A percentile compares a stretch with the other conserved stretches of the same genome.
Evolutionary conservation across 768 basidiomycete species (phyloP).

Genomic region (Hygrocybe coccinea): DNA sequence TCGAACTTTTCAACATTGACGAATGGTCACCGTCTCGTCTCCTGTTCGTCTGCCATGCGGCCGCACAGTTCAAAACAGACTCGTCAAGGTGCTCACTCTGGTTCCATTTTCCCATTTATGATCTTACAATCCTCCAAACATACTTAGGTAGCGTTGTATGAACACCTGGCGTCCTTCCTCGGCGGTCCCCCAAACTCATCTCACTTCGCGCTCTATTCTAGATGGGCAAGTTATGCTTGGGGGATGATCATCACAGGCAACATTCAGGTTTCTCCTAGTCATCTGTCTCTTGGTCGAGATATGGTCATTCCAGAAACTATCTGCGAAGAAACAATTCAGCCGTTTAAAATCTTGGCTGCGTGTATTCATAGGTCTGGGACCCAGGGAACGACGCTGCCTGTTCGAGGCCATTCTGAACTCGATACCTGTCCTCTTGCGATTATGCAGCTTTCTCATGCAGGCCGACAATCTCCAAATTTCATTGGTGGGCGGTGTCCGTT

Average conservation of each 20-base stretch:
- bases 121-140: not conserved
- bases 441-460: conserved; percentile 79
- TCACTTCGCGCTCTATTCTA: conserved; percentile 57
- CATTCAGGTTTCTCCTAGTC: conserved; percentile 58
- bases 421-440: conserved; percentile 46
- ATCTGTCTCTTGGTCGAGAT: conserved; percentile 71
- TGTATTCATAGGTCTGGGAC: conserved; percentile 36
- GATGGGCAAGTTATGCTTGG: conserved; percentile 48
- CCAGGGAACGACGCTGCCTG: not conserved
- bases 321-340: conserved; percentile 33
- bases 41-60: too few relatives aligned
- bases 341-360: conserved; percentile 48
- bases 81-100: too few relatives aligned
- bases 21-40: too few relatives aligned
- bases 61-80: conserved; percentile 1
- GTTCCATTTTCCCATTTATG: not conserved
- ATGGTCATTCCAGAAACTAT: conserved; percentile 46
- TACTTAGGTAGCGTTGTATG: conserved; percentile 81
- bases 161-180: conserved; percentile 60
- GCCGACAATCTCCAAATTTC: conserved; percentile 76
- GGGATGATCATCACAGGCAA: conserved; percentile 90
- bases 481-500: conserved; percentile 64
- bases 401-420: not conserved
- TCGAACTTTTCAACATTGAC: too few relatives aligned
- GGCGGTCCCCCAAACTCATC: conserved; percentile 69